Conservation (phyloP, 2,329 filamentous ascomycete species). For the Magnaporthiopsis poae region DNA sequence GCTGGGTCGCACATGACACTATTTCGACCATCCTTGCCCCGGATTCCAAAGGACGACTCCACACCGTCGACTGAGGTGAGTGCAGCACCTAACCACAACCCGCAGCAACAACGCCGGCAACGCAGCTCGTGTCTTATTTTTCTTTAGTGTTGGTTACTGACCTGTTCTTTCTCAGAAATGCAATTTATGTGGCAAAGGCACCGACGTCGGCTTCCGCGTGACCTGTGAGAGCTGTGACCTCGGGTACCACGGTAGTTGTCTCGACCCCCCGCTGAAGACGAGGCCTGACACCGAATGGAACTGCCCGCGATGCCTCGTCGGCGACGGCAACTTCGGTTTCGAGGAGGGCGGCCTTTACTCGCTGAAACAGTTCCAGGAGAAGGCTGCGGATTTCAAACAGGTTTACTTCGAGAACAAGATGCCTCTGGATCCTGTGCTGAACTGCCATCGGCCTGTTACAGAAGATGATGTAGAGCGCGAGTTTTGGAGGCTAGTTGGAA, state of each 20-base stretch:
- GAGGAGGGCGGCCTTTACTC: constrained; percentile 95
- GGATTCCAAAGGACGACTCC: constrained; percentile 47
- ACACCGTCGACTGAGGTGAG: constrained; percentile 33
- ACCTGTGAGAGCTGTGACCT: constrained; percentile 87
- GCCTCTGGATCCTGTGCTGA: constrained; percentile 75
- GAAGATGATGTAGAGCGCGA: constrained; percentile 94
- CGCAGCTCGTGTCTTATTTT: background rate
- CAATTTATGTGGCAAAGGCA: constrained; percentile 73
- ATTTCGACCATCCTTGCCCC: constrained; percentile 70
- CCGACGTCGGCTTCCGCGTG: constrained; percentile 61
- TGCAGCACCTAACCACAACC: background rate
- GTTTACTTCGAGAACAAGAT: constrained; percentile 85
- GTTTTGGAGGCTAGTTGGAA: constrained; percentile 92
- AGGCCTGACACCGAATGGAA: constrained; percentile 88
- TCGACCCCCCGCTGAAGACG: constrained; percentile 72
- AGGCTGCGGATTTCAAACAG: constrained; percentile 89
- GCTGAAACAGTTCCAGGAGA: constrained; percentile 89
- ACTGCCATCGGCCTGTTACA: constrained; percentile 69
- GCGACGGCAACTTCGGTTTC: constrained; percentile 92
- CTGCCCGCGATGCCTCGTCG: constrained; percentile 86
- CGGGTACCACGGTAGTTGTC: constrained; percentile 74
- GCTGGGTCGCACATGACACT: constrained; percentile 95
- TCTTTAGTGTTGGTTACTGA: constrained; percentile 8
- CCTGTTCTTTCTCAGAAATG: constrained; percentile 50
- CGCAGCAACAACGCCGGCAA: background rate